Evolutionary conservation across 345 rosid genomes (phyloP).

Genomic region (Acer negundo): DNA sequence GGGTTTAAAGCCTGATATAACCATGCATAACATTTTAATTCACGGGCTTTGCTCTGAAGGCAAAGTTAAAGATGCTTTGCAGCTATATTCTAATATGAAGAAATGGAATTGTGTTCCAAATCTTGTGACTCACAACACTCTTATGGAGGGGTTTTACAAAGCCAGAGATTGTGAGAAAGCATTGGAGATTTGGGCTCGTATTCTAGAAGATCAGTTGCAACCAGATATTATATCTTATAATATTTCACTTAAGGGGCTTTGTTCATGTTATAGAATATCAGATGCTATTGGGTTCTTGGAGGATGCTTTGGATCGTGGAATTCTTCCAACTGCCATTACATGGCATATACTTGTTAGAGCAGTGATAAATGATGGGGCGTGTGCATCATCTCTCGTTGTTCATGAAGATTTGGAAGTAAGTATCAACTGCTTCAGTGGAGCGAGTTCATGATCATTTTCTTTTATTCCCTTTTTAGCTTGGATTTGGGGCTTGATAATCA

Average conservation of each 20-base stretch:
- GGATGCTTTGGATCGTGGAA: conserved; percentile 65
- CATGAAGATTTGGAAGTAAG: conserved; percentile 5
- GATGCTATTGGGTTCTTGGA: conserved; percentile 64
- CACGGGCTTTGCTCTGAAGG: conserved; percentile 82
- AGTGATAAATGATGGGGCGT: conserved; percentile 35
- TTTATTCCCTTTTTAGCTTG: neutral
- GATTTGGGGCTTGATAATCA: neutral
- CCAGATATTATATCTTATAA: conserved; percentile 88
- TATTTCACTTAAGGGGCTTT: conserved; percentile 71
- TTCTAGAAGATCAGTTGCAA: conserved; percentile 49
- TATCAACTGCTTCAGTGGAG: neutral
- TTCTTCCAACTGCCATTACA: conserved; percentile 60
- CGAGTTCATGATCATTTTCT: neutral
- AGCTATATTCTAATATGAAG: conserved; percentile 59
- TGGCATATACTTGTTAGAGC: conserved; percentile 90
- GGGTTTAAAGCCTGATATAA: conserved; percentile 68
- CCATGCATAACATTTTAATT: conserved; percentile 76
- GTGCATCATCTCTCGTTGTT: conserved; percentile 5
- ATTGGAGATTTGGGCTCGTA: conserved; percentile 62
- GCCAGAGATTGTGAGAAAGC: conserved; percentile 60
- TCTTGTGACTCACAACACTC: conserved; percentile 79
- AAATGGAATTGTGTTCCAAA: conserved; percentile 55
- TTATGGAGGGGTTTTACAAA: conserved; percentile 83
- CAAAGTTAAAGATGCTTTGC: conserved; percentile 66
- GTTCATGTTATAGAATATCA: conserved; percentile 58